These are phyloP conservation scores for Fusarium citri DNA, from an alignment of 2,329 filamentous ascomycete species.

Conservation along the genomic window DNA sequence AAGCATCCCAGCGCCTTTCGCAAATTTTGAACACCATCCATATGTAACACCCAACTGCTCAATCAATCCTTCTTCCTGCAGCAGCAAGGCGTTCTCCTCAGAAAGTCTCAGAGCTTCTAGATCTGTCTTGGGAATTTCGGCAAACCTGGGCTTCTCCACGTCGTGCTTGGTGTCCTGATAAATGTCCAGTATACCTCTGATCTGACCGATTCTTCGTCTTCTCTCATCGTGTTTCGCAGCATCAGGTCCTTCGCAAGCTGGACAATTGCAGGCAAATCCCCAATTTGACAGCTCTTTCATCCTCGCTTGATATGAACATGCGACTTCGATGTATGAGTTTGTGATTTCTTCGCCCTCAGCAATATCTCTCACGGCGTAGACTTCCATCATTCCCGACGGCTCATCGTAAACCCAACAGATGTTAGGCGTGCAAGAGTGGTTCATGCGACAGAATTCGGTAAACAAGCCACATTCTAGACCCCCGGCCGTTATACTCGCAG, in stretches of 20 bases:
- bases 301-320: background rate
- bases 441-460: slow-evolving; percentile 21
- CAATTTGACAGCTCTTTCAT: slow-evolving; percentile 12
- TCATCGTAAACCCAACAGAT: slow-evolving; percentile 23
- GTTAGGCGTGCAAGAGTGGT: slow-evolving; percentile 23
- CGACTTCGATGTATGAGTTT: slow-evolving; percentile 27
- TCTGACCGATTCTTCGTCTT: slow-evolving; percentile 14
- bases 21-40: slow-evolving; percentile 19
- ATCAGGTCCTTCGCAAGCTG: background rate
- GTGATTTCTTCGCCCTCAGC: slow-evolving; percentile 5
- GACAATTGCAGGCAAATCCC: slow-evolving; percentile 1
- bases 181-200: slow-evolving; percentile 13
- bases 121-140: slow-evolving; percentile 7
- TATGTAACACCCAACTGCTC: slow-evolving; percentile 20
- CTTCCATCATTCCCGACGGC: slow-evolving; percentile 9
- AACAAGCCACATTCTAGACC: slow-evolving; percentile 15
- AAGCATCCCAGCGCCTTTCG: background rate
- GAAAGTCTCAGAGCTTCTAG: slow-evolving; percentile 1
- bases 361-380: slow-evolving; percentile 12
- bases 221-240: slow-evolving; percentile 9
- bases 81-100: background rate
- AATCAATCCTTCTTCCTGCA: background rate
- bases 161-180: background rate
- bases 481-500: slow-evolving; percentile 7
- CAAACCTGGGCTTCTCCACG: background rate